Conservation (phyloP, 1,284 basidiomycete species). For the Golubevia pallescens region DNA sequence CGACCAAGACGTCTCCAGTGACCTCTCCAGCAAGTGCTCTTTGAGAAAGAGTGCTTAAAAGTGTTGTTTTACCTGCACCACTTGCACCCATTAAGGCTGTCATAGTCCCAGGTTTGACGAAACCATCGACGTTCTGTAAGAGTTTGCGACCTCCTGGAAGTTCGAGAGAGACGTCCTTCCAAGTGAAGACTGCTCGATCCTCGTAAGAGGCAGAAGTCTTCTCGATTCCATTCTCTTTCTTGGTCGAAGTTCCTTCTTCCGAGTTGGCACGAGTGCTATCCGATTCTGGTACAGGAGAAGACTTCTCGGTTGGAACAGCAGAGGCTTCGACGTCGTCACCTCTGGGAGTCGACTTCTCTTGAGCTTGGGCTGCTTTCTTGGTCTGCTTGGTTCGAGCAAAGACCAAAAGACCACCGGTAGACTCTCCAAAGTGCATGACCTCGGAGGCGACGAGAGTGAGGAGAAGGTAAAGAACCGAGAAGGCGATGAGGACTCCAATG, state of each 20-base stretch:
- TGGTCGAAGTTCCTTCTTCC: neutral
- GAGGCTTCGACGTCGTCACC: slow-evolving; percentile 10
- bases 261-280: slow-evolving; percentile 8
- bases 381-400: slow-evolving; percentile 18
- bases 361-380: slow-evolving; percentile 3
- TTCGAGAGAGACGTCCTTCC: slow-evolving; percentile 19
- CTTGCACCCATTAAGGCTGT: slow-evolving; percentile 21
- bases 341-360: neutral
- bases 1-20: slow-evolving; percentile 18
- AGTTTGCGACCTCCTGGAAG: slow-evolving; percentile 19
- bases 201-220: neutral
- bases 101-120: slow-evolving; percentile 16
- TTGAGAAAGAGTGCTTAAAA: slow-evolving; percentile 21
- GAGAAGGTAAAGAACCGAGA: slow-evolving; percentile 6
- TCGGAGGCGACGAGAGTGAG: slow-evolving; percentile 7
- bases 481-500: slow-evolving; percentile 4
- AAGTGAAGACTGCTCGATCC: slow-evolving; percentile 20
- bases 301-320: neutral
- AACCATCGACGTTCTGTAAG: slow-evolving; percentile 23
- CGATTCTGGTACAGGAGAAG: neutral
- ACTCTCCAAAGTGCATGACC: slow-evolving; percentile 16
- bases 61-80: slow-evolving; percentile 23
- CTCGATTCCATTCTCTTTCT: no score
- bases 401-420: slow-evolving; percentile 17
- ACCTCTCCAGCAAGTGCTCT: slow-evolving; percentile 15